Evolutionary conservation across 345 rosid species (phyloP), one percentile per base, ranked within the genome.

Genomic region (Trapa incisa): DNA sequence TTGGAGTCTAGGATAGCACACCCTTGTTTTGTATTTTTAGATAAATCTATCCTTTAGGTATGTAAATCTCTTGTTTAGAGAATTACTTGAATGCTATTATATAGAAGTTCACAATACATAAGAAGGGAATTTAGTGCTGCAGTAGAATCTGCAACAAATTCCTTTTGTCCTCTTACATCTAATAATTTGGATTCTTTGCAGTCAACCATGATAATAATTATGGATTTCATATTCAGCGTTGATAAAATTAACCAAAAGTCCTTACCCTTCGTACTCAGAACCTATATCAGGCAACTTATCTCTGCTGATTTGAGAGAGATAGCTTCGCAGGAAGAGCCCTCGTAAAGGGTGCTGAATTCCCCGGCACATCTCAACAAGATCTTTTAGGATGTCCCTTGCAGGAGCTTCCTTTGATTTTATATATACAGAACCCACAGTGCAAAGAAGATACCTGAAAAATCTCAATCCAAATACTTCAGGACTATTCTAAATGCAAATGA

Each of bases 341-440:
- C 97, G 96, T 41, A 94, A 78, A 70, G 99, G 99, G 86, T 94
- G 82, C 82, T 94, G 99, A 83, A 94, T 87, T 61, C 99, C 99
- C 65, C 96, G 99, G 61, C 99, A 94, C 99, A 94, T 94, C 78
- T 94, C 99, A 64, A 94, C 99, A 42, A 94, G 96, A 84, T 94
- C 99, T 78, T 91, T 94, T 58, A 94, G 96, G 65, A 94, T 86
- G 77, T 94, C 99, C 79, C 86, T 94, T 12, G 97, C 90, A 61
- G 99, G 99, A 70, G 97, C 96, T 84, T 94, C 99, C 82, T 94
- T 89, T 61, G 99, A 87, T 80, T 84, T 91, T 61, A 94, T 91
- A 69, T 94, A 94, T 32, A 94, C 97, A 16, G 96, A 94, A 68
- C 99, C 99, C 39, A 93, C 96, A 2, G 99, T 94, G 71, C 99